Percentiles rank a stretch among this genome's conserved stretches.
phyloP scores from a whole-genome alignment of 441 rosid species.

The Populus hybrid region DNA sequence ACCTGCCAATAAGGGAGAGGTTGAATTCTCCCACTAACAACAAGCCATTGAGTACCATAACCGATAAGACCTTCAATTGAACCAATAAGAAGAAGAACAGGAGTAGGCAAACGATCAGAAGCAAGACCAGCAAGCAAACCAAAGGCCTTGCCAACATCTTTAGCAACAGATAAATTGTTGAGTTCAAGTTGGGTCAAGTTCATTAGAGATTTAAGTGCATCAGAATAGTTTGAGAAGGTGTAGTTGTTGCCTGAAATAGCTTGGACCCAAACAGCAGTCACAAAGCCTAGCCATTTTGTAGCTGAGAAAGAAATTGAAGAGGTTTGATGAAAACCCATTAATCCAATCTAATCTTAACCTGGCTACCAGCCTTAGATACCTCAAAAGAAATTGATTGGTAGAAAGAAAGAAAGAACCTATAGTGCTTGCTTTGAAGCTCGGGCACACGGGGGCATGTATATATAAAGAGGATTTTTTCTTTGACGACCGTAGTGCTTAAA shows the following conservation, averaged over 20 bases:
- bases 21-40: constrained; percentile 51
- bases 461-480: neutral
- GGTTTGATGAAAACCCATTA: neutral
- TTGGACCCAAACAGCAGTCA: constrained; percentile 84
- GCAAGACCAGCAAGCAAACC: constrained; percentile 85
- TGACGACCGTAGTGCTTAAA: neutral
- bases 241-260: constrained; percentile 78
- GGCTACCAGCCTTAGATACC: neutral
- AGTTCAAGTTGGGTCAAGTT: constrained; percentile 69
- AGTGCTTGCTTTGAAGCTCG: neutral
- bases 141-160: constrained; percentile 85
- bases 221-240: constrained; percentile 78
- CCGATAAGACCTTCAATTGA: constrained; percentile 73
- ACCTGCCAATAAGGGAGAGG: constrained; percentile 94
- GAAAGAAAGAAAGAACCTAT: neutral
- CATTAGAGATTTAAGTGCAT: constrained; percentile 72
- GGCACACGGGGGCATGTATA: neutral
- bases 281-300: constrained; percentile 72
- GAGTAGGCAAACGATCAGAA: constrained; percentile 62
- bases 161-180: constrained; percentile 71
- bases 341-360: neutral
- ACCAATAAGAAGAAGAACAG: constrained; percentile 65
- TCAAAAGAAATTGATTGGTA: neutral
- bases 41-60: constrained; percentile 83
- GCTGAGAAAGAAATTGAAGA: constrained; percentile 32